phyloP scores from a whole-genome alignment of 108 stramenopile species.

The Pelagomonas calceolata region DNA sequence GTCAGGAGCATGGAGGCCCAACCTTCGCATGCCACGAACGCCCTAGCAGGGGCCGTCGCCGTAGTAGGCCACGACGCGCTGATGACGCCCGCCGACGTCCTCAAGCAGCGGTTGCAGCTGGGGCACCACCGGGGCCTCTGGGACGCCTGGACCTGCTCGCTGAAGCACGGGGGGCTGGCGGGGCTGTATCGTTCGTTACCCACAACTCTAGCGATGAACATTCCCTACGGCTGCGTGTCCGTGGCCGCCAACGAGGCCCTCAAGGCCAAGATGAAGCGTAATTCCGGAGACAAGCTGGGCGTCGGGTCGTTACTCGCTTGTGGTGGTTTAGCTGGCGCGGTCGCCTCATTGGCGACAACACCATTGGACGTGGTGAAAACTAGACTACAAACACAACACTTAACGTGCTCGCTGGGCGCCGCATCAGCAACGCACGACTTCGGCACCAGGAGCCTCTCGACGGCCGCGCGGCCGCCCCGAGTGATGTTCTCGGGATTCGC shows the following conservation, averaged over 20 bases:
- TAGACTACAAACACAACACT: constrained; percentile 39
- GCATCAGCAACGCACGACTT: not conserved
- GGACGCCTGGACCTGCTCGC: constrained; percentile 41
- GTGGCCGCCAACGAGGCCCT: constrained; percentile 84
- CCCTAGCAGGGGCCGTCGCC: constrained; percentile 72
- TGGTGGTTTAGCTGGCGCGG: constrained; percentile 70
- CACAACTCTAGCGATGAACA: constrained; percentile 82
- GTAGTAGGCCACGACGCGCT: constrained; percentile 80
- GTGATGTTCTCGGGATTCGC: constrained; percentile 30
- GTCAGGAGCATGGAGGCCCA: constrained; percentile 13
- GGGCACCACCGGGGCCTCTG: constrained; percentile 74
- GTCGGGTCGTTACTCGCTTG: constrained; percentile 44
- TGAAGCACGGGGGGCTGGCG: constrained; percentile 54
- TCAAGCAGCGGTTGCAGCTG: constrained; percentile 97
- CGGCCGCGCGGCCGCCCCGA: not conserved
- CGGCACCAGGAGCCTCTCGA: not conserved
- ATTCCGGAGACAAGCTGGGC: constrained; percentile 21
- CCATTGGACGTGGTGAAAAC: constrained; percentile 97
- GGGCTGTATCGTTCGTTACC: constrained; percentile 77
- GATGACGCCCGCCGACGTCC: constrained; percentile 93
- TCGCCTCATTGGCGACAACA: constrained; percentile 78
- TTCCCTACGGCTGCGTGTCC: constrained; percentile 94
- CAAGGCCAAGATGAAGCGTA: constrained; percentile 30
- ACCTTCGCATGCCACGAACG: constrained; percentile 32
- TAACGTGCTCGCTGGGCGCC: not conserved